phyloP scores from a whole-genome alignment of 352 stramenopile species.

The Globisporangium sylvaticum region DNA sequence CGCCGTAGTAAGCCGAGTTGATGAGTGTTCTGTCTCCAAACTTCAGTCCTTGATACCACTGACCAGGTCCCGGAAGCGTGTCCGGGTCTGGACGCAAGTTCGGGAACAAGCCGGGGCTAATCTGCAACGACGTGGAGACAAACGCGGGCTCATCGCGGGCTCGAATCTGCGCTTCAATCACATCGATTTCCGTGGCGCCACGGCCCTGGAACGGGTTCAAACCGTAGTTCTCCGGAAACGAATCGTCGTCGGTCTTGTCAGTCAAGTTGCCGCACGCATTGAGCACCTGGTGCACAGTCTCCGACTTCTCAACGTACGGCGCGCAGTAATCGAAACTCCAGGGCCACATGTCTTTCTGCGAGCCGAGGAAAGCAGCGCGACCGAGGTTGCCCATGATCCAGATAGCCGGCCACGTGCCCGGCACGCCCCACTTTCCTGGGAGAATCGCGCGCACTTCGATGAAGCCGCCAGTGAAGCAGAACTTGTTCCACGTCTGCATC shows the following conservation, averaged over 20 bases:
- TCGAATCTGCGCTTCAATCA: constrained; percentile 90
- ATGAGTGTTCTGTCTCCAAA: constrained; percentile 86
- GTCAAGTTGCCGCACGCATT: constrained; percentile 93
- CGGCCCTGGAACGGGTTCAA: constrained; percentile 90
- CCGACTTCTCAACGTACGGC: constrained; percentile 74
- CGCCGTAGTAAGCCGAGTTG: constrained; percentile 95
- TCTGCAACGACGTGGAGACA: constrained; percentile 93
- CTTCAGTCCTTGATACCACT: constrained; percentile 90
- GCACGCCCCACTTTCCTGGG: constrained; percentile 92
- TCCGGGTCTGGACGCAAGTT: constrained; percentile 61
- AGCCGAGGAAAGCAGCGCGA: constrained; percentile 91
- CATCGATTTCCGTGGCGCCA: constrained; percentile 96
- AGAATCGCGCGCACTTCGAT: constrained; percentile 93
- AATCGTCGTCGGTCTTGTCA: constrained; percentile 87
- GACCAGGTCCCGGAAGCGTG: constrained; percentile 47
- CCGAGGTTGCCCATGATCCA: constrained; percentile 98
- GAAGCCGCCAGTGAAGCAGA: constrained; percentile 97
- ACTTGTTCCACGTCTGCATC: constrained; percentile 98
- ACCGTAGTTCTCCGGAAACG: constrained; percentile 87
- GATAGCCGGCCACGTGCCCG: constrained; percentile 95
- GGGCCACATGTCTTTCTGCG: constrained; percentile 94
- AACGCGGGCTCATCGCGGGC: constrained; percentile 84
- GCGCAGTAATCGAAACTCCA: constrained; percentile 95
- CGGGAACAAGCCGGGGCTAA: constrained; percentile 69
- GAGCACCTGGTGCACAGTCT: constrained; percentile 93